phyloP scores from a whole-genome alignment of 2,329 filamentous ascomycete genomes.

The Monilinia polystroma region DNA sequence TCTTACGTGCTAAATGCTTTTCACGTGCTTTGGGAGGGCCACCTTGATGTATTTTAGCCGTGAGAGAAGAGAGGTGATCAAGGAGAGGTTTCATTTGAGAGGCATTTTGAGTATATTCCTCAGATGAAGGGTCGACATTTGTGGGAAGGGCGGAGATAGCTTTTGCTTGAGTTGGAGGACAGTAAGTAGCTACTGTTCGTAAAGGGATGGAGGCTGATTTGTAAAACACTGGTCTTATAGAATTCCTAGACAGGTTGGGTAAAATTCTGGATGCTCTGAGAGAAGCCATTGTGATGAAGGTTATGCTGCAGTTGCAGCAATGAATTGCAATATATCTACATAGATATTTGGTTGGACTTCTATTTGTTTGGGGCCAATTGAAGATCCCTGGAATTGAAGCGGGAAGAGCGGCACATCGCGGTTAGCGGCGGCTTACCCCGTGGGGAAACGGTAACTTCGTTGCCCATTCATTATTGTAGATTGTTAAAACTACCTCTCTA shows the following conservation, averaged over 20 bases:
- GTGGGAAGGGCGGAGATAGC: conserved; percentile 79
- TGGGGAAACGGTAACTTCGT: neutral
- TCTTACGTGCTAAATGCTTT: conserved; percentile 83
- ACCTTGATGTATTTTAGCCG: conserved; percentile 69
- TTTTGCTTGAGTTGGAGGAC: conserved; percentile 75
- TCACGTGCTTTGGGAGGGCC: conserved; percentile 79
- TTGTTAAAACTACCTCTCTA: neutral
- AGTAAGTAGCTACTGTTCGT: conserved; percentile 66
- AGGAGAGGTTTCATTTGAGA: conserved; percentile 73
- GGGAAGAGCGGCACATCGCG: conserved; percentile 2
- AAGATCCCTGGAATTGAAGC: neutral
- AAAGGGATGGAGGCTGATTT: conserved; percentile 31
- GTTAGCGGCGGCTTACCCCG: conserved; percentile 19
- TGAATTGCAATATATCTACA: conserved; percentile 22
- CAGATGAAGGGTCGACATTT: conserved; percentile 71
- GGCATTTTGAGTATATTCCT: conserved; percentile 79
- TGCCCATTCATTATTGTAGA: neutral
- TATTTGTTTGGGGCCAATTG: neutral
- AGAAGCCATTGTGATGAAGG: conserved; percentile 46
- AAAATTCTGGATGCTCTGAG: conserved; percentile 49
- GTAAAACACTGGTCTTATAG: conserved; percentile 40
- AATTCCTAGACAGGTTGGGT: conserved; percentile 47
- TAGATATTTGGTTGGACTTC: conserved; percentile 20
- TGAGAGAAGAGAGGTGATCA: conserved; percentile 65
- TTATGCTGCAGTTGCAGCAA: conserved; percentile 29